Conservation (phyloP, 192 early-diverging fungal species). For the Entophlyctis luteolus region DNA sequence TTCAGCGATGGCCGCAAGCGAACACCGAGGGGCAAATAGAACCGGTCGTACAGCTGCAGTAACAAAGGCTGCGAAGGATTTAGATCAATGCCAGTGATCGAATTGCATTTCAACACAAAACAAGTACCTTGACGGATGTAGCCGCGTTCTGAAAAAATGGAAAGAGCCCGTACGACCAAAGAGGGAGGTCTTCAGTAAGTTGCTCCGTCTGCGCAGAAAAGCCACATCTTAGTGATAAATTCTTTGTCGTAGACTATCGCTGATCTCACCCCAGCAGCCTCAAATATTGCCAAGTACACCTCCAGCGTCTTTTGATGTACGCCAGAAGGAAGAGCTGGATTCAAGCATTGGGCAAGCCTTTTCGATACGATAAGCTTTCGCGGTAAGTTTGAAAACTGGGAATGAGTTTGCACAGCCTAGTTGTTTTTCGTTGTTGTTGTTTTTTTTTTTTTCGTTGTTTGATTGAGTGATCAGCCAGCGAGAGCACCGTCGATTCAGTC, state of each 20-base stretch:
- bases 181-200: conserved; percentile 72
- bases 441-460: conserved; percentile 11
- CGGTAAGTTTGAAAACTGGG: conserved; percentile 73
- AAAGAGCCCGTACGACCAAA: conserved; percentile 87
- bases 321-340: conserved; percentile 88
- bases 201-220: conserved; percentile 67
- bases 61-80: conserved; percentile 61
- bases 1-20: conserved; percentile 71
- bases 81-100: background rate
- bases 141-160: conserved; percentile 85
- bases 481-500: background rate
- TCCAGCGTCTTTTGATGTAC: conserved; percentile 92
- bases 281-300: conserved; percentile 76
- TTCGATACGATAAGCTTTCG: conserved; percentile 80
- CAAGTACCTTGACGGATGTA: conserved; percentile 72
- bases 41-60: conserved; percentile 69
- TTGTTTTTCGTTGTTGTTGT: background rate
- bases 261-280: conserved; percentile 51
- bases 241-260: background rate
- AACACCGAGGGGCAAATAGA: conserved; percentile 69
- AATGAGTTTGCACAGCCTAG: conserved; percentile 75
- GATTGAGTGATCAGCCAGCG: background rate
- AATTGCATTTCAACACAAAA: background rate
- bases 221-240: no score
- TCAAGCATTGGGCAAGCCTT: conserved; percentile 89